phyloP scores from a whole-genome alignment of 495 filamentous ascomycete species.

The Podospora appendiculata region DNA sequence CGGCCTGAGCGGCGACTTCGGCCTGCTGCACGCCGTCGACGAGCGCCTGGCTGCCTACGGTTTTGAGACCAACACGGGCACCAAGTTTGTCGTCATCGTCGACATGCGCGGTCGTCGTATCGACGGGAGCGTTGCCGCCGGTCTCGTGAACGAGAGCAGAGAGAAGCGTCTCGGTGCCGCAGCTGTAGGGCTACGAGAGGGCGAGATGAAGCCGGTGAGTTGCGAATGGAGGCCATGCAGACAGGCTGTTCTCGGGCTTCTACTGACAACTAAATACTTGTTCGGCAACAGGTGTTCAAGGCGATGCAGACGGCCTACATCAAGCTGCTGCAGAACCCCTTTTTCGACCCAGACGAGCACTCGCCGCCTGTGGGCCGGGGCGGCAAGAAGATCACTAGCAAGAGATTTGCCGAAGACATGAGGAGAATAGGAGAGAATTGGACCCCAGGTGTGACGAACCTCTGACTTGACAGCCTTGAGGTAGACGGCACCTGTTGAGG shows the following conservation, averaged over 20 bases:
- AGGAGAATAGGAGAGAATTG: constrained; percentile 71
- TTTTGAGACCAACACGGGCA: constrained; percentile 94
- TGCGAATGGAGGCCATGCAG: constrained; percentile 11
- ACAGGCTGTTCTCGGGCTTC: not conserved
- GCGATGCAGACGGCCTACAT: constrained; percentile 90
- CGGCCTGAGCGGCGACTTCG: constrained; percentile 65
- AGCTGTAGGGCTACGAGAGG: constrained; percentile 59
- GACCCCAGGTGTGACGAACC: constrained; percentile 45
- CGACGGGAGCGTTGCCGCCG: constrained; percentile 18
- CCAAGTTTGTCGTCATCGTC: constrained; percentile 80
- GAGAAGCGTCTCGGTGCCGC: constrained; percentile 12
- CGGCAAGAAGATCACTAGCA: constrained; percentile 67
- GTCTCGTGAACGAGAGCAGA: constrained; percentile 12
- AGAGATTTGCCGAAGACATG: constrained; percentile 74
- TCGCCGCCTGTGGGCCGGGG: constrained; percentile 44
- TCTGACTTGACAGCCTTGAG: constrained; percentile 14
- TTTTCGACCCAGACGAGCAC: constrained; percentile 86
- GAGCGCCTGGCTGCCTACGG: constrained; percentile 88
- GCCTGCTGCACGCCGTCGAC: constrained; percentile 85
- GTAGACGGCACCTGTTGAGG: too few relatives aligned
- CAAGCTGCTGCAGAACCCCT: constrained; percentile 83
- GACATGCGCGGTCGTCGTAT: constrained; percentile 63
- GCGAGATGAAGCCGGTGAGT: constrained; percentile 65
- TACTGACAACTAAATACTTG: not conserved
- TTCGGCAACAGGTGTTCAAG: constrained; percentile 65